Conservation (phyloP, 768 basidiomycete species). For the Boletellus emodensis region DNA sequence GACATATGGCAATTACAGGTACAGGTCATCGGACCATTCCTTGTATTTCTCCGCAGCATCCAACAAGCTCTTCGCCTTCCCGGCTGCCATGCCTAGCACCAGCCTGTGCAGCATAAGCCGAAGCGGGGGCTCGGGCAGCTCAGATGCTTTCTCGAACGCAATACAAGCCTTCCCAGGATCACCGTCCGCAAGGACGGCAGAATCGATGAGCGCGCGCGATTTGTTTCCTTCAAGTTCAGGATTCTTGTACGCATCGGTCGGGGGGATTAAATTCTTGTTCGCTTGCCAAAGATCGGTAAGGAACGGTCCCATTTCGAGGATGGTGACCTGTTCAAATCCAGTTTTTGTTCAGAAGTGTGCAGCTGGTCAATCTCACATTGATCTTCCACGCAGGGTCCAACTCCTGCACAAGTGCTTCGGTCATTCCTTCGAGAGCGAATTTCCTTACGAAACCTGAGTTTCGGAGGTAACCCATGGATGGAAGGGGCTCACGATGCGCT, state of each 20-base stretch:
- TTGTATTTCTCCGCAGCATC: constrained; percentile 18
- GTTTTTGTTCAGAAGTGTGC: neutral
- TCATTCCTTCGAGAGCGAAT: constrained; percentile 28
- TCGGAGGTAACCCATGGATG: neutral
- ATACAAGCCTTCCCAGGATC: constrained; percentile 21
- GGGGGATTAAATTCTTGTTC: neutral
- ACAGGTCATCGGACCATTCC: constrained; percentile 23
- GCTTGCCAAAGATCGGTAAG: neutral
- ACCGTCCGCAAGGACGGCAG: neutral
- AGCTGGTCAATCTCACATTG: constrained; percentile 7
- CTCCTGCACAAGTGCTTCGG: constrained; percentile 20
- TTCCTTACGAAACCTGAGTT: constrained; percentile 6
- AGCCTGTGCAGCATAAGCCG: constrained; percentile 17
- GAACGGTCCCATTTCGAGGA: constrained; percentile 15
- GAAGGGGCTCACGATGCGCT: constrained; percentile 21
- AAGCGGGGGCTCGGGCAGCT: constrained; percentile 20
- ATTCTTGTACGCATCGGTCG: constrained; percentile 17
- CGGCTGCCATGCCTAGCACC: neutral
- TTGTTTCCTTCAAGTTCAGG: constrained; percentile 7
- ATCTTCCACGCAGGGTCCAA: constrained; percentile 25
- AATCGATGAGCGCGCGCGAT: neutral
- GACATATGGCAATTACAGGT: constrained; percentile 5
- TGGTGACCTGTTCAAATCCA: neutral
- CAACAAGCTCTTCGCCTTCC: constrained; percentile 13
- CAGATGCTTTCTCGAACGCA: constrained; percentile 16